Percentiles rank a stretch among this genome's conserved stretches.
phyloP scores from a whole-genome alignment of 2,329 filamentous ascomycete genomes.

The Fusarium sp. region DNA sequence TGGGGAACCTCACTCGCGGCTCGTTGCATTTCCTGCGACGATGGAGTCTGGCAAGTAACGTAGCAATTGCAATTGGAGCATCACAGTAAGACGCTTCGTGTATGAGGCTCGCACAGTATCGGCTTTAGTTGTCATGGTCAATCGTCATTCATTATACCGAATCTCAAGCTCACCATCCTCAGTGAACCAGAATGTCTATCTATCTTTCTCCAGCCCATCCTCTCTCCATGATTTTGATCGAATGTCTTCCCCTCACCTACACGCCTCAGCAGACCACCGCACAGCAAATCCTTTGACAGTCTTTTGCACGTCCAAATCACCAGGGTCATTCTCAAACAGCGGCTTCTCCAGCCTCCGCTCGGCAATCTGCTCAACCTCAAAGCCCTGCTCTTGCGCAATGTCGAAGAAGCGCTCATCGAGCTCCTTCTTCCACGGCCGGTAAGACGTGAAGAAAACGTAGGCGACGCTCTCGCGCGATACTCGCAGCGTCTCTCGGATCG shows the following conservation, averaged over 20 bases:
- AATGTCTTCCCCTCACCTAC: conserved; percentile 12
- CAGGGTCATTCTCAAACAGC: conserved; percentile 90
- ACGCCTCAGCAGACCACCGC: conserved; percentile 69
- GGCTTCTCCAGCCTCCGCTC: conserved; percentile 88
- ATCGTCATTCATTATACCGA: conserved; percentile 40
- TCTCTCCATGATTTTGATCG: neutral
- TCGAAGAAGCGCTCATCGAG: conserved; percentile 92
- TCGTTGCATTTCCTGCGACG: conserved; percentile 30
- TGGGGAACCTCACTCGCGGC: conserved; percentile 38
- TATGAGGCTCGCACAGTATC: conserved; percentile 8
- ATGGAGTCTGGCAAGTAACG: conserved; percentile 42
- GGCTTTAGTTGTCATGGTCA: conserved; percentile 29
- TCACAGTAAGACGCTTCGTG: conserved; percentile 15
- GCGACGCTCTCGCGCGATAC: conserved; percentile 71
- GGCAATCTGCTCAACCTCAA: conserved; percentile 83
- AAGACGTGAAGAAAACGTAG: conserved; percentile 94
- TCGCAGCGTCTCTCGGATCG: conserved; percentile 77
- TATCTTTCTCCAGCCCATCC: conserved; percentile 15
- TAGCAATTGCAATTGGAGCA: conserved; percentile 41
- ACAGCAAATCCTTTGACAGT: conserved; percentile 87
- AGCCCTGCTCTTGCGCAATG: conserved; percentile 77
- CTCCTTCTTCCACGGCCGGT: conserved; percentile 89
- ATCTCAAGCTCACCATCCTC: conserved; percentile 3
- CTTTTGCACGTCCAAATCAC: conserved; percentile 84
- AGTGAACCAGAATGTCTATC: conserved; percentile 9